phyloP scores from a whole-genome alignment of 1,284 basidiomycete genomes.

The Tylopilus sp. region DNA sequence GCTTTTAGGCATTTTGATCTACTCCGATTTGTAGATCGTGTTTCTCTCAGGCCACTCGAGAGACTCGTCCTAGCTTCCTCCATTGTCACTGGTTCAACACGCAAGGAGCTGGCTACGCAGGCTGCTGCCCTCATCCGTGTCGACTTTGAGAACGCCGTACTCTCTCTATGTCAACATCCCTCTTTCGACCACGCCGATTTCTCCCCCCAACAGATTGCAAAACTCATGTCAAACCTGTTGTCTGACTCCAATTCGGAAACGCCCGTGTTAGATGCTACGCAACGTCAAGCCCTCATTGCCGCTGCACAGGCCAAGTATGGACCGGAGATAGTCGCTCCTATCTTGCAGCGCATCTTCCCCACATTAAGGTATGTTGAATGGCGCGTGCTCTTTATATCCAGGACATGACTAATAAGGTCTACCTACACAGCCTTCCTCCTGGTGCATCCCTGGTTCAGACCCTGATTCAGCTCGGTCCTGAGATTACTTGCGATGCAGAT shows the following conservation, averaged over 20 bases:
- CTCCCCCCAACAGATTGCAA: slow-evolving; percentile 65
- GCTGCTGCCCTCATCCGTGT: slow-evolving; percentile 61
- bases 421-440: slow-evolving; percentile 50
- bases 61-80: slow-evolving; percentile 70
- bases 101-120: slow-evolving; percentile 66
- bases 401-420: slow-evolving; percentile 13
- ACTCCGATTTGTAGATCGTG: slow-evolving; percentile 68
- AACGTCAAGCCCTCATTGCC: slow-evolving; percentile 66
- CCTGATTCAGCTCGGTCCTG: slow-evolving; percentile 69
- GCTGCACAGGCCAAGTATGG: slow-evolving; percentile 75
- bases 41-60: slow-evolving; percentile 75
- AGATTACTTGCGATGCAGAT: slow-evolving; percentile 69
- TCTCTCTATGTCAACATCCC: slow-evolving; percentile 68
- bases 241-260: slow-evolving; percentile 60
- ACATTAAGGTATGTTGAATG: slow-evolving; percentile 52
- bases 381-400: slow-evolving; percentile 9
- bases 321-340: slow-evolving; percentile 46
- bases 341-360: slow-evolving; percentile 46
- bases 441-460: slow-evolving; percentile 67
- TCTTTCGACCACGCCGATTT: slow-evolving; percentile 78
- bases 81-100: slow-evolving; percentile 61
- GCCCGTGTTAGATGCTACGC: slow-evolving; percentile 62
- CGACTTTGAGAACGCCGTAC: slow-evolving; percentile 72
- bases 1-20: slow-evolving; percentile 77
- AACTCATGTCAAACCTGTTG: slow-evolving; percentile 75